These are phyloP conservation scores for Diaporthe velutina DNA, from an alignment of 2,329 filamentous ascomycete genomes.

Conservation along the genomic window DNA sequence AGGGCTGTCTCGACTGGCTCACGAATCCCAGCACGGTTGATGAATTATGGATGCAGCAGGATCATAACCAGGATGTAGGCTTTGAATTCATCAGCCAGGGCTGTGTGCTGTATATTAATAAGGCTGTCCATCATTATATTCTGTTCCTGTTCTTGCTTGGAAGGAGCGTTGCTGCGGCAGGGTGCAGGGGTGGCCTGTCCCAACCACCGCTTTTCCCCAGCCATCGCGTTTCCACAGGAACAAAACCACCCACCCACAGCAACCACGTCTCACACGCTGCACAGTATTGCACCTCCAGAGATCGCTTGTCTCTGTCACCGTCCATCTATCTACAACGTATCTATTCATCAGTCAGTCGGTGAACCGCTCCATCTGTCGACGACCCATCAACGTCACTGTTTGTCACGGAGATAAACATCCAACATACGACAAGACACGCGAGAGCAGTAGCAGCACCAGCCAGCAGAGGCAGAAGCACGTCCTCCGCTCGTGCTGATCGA, in stretches of 20 bases:
- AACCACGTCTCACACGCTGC: conserved; percentile 31
- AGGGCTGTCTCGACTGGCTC: not conserved
- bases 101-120: not conserved
- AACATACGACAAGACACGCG: not conserved
- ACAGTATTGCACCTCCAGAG: not conserved
- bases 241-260: conserved; percentile 34
- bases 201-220: conserved; percentile 40
- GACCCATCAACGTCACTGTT: not conserved
- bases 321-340: not conserved
- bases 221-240: conserved; percentile 41
- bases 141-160: not conserved
- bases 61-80: not conserved
- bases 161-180: conserved; percentile 27
- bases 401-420: not conserved
- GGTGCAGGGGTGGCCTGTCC: conserved; percentile 28
- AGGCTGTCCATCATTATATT: not conserved
- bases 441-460: not conserved
- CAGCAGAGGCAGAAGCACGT: not conserved
- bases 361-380: not conserved
- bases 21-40: not conserved
- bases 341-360: not conserved
- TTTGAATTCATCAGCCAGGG: not conserved
- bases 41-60: not conserved
- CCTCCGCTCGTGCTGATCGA: conserved; percentile 12
- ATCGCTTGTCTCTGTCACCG: not conserved